Evolutionary conservation across 2,329 filamentous ascomycete genomes (phyloP), one percentile per base, ranked within the genome.

Genomic region (Cercospora nicotianae): DNA sequence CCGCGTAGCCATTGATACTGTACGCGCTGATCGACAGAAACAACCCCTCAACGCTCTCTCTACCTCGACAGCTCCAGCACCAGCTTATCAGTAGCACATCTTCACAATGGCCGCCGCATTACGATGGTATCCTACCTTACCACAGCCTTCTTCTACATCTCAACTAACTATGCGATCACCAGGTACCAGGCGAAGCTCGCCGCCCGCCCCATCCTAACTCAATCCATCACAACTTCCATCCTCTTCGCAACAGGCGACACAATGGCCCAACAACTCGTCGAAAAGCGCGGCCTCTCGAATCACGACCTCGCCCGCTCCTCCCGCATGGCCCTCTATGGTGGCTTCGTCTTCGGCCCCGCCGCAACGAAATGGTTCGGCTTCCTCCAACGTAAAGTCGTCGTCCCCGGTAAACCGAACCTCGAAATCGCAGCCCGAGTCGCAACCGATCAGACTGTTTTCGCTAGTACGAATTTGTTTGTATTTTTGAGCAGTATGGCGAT

Each of bases 161-260:
- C 10, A 33, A 18, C 7, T 64, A 3, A 28, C 12, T 0, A 53
- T 31, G 12, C 51, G 18, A 5, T 7, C 48, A 33, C 9, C 74
- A 89, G 94, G 93, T 98, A 98, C 83, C 93, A 96, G 82, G 85
- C 88, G 77, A 91, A 88, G 80, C 85, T 97, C 78, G 90, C 91
- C 74, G 87, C 89, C 76, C 88, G 91, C 77, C 94, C 94, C 68
- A 84, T 98, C 74, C 87, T 97, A 76, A 98, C 94, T 10, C 93
- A 97, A 84, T 92, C 90, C 78, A 83, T 97, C 75, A 96, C 93
- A 66, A 97, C 94, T 45, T 91, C 92, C 60, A 87, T 98, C 68
- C 89, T 99, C 71, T 99, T 98, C 79, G 94, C 91, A 67, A 92
- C 93, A 13, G 95, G 95, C 75, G 95, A 99, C 82, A 85, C 91